These are phyloP conservation scores for Mortierella sp. DNA, from an alignment of 371 early-diverging fungal species.

Conservation along the genomic window DNA sequence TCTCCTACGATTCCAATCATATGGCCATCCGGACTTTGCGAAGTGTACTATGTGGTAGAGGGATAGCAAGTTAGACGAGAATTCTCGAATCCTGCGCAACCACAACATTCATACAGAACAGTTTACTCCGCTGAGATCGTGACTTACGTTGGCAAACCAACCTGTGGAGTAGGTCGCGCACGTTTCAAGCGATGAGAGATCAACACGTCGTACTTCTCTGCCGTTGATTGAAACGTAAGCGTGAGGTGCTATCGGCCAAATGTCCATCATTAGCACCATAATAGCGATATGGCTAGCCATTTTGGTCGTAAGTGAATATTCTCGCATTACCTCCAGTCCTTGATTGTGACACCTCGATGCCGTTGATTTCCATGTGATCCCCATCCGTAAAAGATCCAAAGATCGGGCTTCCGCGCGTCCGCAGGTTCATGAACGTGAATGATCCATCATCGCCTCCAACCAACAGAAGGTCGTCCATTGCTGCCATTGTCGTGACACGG, in stretches of 20 bases:
- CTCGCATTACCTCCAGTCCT: conserved; percentile 51
- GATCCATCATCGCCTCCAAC: conserved; percentile 65
- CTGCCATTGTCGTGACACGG: conserved; percentile 71
- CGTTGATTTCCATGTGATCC: conserved; percentile 31
- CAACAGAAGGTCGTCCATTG: conserved; percentile 55
- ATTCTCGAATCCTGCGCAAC: too few relatives aligned
- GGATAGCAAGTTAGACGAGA: too few relatives aligned
- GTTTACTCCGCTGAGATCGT: too few relatives aligned
- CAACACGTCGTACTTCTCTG: conserved; percentile 60
- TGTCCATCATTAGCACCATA: too few relatives aligned
- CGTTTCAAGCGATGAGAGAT: conserved; percentile 57
- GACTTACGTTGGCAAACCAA: conserved; percentile 77
- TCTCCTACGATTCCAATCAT: conserved; percentile 85
- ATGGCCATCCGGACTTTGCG: conserved; percentile 69
- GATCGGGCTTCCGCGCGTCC: conserved; percentile 22
- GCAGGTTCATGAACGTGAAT: conserved; percentile 33
- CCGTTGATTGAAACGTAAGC: conserved; percentile 76
- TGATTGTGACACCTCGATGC: conserved; percentile 40
- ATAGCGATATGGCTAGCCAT: too few relatives aligned
- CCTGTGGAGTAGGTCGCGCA: conserved; percentile 56
- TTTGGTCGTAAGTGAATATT: too few relatives aligned
- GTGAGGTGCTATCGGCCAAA: conserved; percentile 44
- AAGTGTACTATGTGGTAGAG: conserved; percentile 64
- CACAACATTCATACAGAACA: too few relatives aligned
- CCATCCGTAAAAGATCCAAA: conserved; percentile 18